Evolutionary conservation across 371 early-diverging fungal species (phyloP), one percentile per base, ranked within the genome.

Genomic region (Nematocida sp.): DNA sequence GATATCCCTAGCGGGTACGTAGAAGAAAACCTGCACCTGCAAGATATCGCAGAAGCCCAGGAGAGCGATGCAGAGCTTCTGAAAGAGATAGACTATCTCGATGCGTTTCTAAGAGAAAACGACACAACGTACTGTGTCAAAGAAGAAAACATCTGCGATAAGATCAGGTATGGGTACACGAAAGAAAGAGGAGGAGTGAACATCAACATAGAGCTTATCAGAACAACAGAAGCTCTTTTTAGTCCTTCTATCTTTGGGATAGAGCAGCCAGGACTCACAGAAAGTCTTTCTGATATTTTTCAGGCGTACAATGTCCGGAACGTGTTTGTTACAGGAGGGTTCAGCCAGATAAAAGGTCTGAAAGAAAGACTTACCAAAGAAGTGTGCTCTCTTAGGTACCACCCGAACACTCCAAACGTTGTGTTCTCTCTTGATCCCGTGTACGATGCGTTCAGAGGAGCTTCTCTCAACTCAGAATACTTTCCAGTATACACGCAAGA

Each of bases 251-350:
- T 84, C 32, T 53, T 84, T 32, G 74, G 77, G 1, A 54, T 77
- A 17, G 66, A 79, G 34, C 66, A 80, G 45, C 77, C 79, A 64
- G 84, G 84, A 2, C 23, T 84, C 1, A 53, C 67, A 32, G 84
- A 84, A 52, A 77, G 76, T 43, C 54, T 77, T 27, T 52, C 53
- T 11, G 34, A 43, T 2, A 50, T 67, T 15, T 57, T 83, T 37
- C 78, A 81, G 38, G 45, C 55, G 31, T n/a, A 53, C 25, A 53
- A 65, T 29, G 57, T 76, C 8, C 43, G 65, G 40, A 78, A 82
- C 40, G 64, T 82, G 13, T 79, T 84, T 37, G 21, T 84, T 8
- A 79, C 80, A 43, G 84, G 84, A 29, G 84, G 84, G n/a, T 82
- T 84, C 62, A 78, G 79, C 32, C 51, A 66, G 53, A 80, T 84